Evolutionary conservation across 768 basidiomycete species (phyloP).

Genomic region (Suillus clintonianus): DNA sequence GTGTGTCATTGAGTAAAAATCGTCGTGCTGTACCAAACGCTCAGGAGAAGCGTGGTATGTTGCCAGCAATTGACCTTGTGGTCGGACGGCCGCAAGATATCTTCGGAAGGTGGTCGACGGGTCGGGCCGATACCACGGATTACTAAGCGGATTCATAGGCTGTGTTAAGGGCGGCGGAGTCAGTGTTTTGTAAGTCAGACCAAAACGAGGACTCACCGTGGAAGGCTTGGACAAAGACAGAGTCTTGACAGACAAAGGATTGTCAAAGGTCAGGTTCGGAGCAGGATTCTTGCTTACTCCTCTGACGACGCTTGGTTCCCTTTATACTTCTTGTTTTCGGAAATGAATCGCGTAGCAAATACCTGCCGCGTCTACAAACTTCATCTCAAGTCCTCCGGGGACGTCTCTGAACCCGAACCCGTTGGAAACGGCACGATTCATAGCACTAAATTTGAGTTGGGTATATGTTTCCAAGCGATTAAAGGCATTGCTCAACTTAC

Average conservation of each 20-base stretch:
- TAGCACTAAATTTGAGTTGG: constrained; percentile 23
- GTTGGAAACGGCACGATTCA: constrained; percentile 24
- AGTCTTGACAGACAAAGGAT: not conserved
- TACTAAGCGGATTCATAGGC: constrained; percentile 36
- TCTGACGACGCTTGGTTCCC: not conserved
- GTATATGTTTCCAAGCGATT: constrained; percentile 20
- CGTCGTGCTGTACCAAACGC: constrained; percentile 40
- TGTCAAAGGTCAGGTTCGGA: not conserved
- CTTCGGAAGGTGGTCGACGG: constrained; percentile 32
- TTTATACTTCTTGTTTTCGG: constrained; percentile 20
- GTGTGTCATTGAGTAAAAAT: constrained; percentile 48
- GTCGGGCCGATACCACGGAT: constrained; percentile 36
- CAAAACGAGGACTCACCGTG: constrained; percentile 1
- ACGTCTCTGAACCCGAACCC: constrained; percentile 33
- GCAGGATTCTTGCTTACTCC: not conserved
- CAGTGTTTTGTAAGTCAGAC: not conserved
- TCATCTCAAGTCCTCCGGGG: constrained; percentile 28
- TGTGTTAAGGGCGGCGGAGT: not conserved
- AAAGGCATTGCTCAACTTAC: constrained; percentile 33
- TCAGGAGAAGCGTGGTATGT: constrained; percentile 18
- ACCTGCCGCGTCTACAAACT: constrained; percentile 13
- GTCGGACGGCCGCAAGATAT: constrained; percentile 30
- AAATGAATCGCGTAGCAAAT: constrained; percentile 32
- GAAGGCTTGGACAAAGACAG: not conserved
- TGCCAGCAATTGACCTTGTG: constrained; percentile 24